Conservation (phyloP, 306 rosid genomes). For the Alnus glutinosa region DNA sequence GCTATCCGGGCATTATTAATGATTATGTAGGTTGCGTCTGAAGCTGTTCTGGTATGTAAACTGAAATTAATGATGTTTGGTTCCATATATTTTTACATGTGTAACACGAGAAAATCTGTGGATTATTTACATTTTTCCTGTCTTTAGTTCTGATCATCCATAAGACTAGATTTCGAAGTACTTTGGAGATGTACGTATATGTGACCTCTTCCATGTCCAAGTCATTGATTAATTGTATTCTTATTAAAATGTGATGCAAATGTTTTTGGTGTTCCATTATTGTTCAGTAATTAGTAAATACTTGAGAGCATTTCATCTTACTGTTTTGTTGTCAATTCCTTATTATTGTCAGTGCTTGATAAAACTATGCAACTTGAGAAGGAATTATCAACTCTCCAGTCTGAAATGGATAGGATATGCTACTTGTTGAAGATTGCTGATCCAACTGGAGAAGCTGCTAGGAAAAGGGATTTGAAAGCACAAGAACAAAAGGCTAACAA, state of each 20-base stretch:
- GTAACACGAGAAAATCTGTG: neutral
- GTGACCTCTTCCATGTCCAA: neutral
- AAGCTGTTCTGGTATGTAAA: neutral
- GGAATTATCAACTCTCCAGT: conserved; percentile 73
- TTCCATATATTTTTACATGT: neutral
- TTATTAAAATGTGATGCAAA: neutral
- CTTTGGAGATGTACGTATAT: neutral
- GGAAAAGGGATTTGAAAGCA: conserved; percentile 68
- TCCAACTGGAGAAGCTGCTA: conserved; percentile 84
- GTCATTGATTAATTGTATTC: neutral
- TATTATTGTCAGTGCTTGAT: conserved; percentile 65
- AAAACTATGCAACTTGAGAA: conserved; percentile 63
- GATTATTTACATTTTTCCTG: conserved; percentile 15
- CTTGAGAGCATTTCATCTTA: conserved; percentile 12
- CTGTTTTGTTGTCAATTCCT: conserved; percentile 36
- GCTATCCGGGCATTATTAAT: neutral
- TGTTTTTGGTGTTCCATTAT: conserved; percentile 1
- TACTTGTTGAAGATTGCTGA: conserved; percentile 93
- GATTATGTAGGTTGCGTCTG: neutral
- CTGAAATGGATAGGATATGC: conserved; percentile 74
- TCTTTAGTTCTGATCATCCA: neutral
- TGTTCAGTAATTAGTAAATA: conserved; percentile 10
- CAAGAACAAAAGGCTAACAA: conserved; percentile 49
- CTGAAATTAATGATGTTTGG: neutral
- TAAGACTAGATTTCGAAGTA: neutral